These are phyloP conservation scores for Kodamaea derodonti DNA, from an alignment of 1,139 yeast genomes.

Conservation along the genomic window DNA sequence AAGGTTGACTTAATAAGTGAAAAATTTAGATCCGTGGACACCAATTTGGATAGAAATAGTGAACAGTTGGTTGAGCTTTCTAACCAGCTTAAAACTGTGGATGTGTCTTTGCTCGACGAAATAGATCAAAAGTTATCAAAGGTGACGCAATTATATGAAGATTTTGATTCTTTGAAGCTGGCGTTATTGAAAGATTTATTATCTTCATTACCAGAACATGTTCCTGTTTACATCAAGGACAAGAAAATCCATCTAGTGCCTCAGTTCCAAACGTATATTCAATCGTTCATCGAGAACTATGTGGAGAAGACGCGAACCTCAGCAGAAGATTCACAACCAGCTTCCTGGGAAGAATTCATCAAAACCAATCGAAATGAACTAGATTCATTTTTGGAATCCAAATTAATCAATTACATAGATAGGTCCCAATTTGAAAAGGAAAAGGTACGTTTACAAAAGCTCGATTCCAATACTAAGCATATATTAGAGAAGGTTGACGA, in stretches of 20 bases:
- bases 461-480: slow-evolving; percentile 22
- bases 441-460: slow-evolving; percentile 16
- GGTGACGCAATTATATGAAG: slow-evolving; percentile 15
- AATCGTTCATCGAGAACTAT: slow-evolving; percentile 31
- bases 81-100: slow-evolving; percentile 6
- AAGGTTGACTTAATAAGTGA: slow-evolving; percentile 17
- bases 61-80: slow-evolving; percentile 11
- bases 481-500: slow-evolving; percentile 25
- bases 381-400: slow-evolving; percentile 14
- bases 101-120: slow-evolving; percentile 16
- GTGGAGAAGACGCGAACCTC: slow-evolving; percentile 5
- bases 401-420: slow-evolving; percentile 10
- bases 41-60: slow-evolving; percentile 7
- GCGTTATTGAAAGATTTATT: slow-evolving; percentile 21
- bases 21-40: slow-evolving; percentile 15
- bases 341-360: slow-evolving; percentile 23
- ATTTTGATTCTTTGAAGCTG: slow-evolving; percentile 19
- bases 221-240: slow-evolving; percentile 34
- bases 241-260: slow-evolving; percentile 38
- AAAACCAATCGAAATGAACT: slow-evolving; percentile 17
- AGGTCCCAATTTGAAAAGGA: slow-evolving; percentile 23
- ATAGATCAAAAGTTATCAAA: slow-evolving; percentile 18
- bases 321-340: slow-evolving; percentile 2
- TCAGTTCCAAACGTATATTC: slow-evolving; percentile 37
- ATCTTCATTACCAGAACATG: slow-evolving; percentile 23